Percentiles rank a stretch among this genome's conserved stretches.
Evolutionary conservation across 257 asterid species (phyloP).

Genomic region (Salvia rosmarinus): DNA sequence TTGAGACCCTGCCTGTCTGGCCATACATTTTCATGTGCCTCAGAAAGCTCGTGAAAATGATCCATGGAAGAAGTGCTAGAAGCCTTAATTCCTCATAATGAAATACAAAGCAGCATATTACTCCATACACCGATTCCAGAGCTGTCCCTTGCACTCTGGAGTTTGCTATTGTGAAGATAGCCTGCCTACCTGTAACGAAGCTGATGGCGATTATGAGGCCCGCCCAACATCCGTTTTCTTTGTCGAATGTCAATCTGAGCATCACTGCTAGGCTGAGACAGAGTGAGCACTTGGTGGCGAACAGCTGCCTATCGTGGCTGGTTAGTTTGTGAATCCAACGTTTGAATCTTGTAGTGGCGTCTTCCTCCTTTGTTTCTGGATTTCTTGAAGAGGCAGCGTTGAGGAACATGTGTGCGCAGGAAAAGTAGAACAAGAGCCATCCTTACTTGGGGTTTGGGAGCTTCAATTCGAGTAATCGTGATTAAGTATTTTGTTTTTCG

Average conservation of each 20-base stretch:
- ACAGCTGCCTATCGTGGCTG: constrained; percentile 42
- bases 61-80: constrained; percentile 73
- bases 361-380: background rate
- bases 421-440: constrained; percentile 52
- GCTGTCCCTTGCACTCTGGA: constrained; percentile 83
- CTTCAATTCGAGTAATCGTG: constrained; percentile 5
- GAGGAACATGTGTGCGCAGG: constrained; percentile 52
- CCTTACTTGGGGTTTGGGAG: constrained; percentile 33
- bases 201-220: constrained; percentile 78
- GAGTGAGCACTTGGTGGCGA: constrained; percentile 60
- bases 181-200: constrained; percentile 56
- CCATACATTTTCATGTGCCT: constrained; percentile 71
- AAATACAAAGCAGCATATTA: constrained; percentile 60
- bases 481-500: no score
- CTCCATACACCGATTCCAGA: constrained; percentile 72
- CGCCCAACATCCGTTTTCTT: constrained; percentile 66
- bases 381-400: constrained; percentile 25
- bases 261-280: constrained; percentile 66
- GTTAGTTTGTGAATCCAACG: constrained; percentile 29
- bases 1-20: constrained; percentile 61
- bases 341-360: constrained; percentile 10
- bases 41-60: constrained; percentile 52
- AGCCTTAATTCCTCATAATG: constrained; percentile 42
- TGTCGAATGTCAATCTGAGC: constrained; percentile 54
- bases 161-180: constrained; percentile 65